phyloP scores from a whole-genome alignment of 139 green algal species.

The Astrephomene gubernaculifera region DNA sequence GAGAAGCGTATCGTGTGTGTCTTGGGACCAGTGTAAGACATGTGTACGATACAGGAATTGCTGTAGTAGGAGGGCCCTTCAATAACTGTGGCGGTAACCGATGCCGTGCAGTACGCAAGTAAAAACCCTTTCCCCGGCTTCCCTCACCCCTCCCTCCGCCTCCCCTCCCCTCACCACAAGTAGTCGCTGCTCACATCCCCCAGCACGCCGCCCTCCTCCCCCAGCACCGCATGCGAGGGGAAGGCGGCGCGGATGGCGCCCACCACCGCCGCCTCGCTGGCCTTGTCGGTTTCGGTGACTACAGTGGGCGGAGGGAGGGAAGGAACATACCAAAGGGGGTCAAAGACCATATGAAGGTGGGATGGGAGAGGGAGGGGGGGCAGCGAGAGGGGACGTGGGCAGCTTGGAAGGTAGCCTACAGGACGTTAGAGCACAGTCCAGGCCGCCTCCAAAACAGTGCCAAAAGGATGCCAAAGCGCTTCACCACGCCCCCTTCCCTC shows the following conservation, averaged over 20 bases:
- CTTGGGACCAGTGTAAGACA: too few relatives aligned
- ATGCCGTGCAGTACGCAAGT: background rate
- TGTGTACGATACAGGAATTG: too few relatives aligned
- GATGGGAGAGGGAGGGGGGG: background rate
- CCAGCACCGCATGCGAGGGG: constrained; percentile 83
- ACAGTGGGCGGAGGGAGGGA: background rate
- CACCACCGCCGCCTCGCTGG: constrained; percentile 76
- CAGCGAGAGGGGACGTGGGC: background rate
- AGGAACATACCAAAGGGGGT: background rate
- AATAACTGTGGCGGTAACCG: too few relatives aligned
- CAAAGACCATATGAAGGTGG: background rate
- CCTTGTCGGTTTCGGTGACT: constrained; percentile 72
- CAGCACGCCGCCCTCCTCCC: constrained; percentile 76
- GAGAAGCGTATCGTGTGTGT: background rate
- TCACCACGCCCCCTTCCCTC: too few relatives aligned
- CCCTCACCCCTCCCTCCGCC: background rate
- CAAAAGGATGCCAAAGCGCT: too few relatives aligned
- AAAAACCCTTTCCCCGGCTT: background rate
- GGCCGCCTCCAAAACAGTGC: too few relatives aligned
- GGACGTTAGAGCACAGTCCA: background rate
- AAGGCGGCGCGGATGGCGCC: constrained; percentile 63
- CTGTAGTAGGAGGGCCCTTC: too few relatives aligned
- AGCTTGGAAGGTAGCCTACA: background rate
- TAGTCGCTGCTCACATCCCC: constrained; percentile 57
- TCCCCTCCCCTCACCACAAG: constrained; percentile 61